These are phyloP conservation scores for Ambrosia artemisiifolia DNA, from an alignment of 129 eudicot genomes.

Conservation along the genomic window DNA sequence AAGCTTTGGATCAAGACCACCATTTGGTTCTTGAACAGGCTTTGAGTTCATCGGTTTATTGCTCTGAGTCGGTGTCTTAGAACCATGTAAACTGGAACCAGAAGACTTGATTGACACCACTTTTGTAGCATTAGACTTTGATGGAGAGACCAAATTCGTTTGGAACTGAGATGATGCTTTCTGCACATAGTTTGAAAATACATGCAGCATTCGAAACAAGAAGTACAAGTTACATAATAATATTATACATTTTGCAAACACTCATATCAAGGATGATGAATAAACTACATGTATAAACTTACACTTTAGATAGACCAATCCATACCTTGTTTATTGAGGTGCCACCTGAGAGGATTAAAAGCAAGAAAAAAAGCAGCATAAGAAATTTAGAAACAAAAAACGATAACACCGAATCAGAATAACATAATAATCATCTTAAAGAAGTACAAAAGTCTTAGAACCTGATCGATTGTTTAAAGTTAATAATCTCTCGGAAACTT, in stretches of 20 bases:
- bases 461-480: conserved; percentile 75
- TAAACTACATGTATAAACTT: conserved; percentile 37
- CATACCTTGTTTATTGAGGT: conserved; percentile 73
- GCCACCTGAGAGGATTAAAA: conserved; percentile 49
- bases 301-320: conserved; percentile 43
- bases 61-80: conserved; percentile 37
- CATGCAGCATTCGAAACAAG: neutral
- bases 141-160: conserved; percentile 31
- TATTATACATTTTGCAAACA: neutral
- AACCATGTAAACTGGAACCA: conserved; percentile 32
- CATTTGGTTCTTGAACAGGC: conserved; percentile 45
- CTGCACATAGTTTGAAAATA: conserved; percentile 22
- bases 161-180: conserved; percentile 36
- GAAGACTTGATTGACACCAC: conserved; percentile 37
- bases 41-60: conserved; percentile 42
- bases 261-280: neutral
- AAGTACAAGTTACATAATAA: neutral
- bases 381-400: conserved; percentile 13
- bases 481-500: conserved; percentile 71
- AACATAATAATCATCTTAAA: neutral
- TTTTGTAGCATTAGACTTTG: conserved; percentile 33
- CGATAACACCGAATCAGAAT: neutral
- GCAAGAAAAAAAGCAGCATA: conserved; percentile 18
- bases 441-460: conserved; percentile 21
- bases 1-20: conserved; percentile 68